These are phyloP conservation scores for Fusarium compactum DNA, from an alignment of 2,329 filamentous ascomycete genomes.

Conservation along the genomic window DNA sequence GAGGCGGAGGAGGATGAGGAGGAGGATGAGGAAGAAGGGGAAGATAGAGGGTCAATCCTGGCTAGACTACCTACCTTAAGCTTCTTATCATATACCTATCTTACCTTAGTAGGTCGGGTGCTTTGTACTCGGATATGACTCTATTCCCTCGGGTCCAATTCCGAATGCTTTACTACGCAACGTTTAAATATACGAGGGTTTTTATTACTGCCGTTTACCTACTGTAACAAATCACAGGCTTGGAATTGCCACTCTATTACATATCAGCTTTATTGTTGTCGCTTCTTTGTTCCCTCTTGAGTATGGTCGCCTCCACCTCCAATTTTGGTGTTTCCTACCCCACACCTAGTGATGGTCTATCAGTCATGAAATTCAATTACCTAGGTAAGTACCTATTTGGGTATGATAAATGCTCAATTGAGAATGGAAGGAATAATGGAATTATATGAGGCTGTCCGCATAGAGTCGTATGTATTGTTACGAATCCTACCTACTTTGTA, in stretches of 20 bases:
- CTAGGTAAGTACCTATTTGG: not conserved
- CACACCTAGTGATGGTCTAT: not conserved
- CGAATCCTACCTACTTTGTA: conserved; percentile 41
- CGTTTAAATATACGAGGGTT: conserved; percentile 8
- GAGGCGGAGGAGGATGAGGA: not conserved
- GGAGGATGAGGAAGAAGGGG: not conserved
- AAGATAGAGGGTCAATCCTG: not conserved
- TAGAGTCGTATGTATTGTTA: conserved; percentile 3
- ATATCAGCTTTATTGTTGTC: conserved; percentile 17
- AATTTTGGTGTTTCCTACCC: conserved; percentile 11
- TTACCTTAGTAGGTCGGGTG: conserved; percentile 1
- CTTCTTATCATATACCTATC: conserved; percentile 37
- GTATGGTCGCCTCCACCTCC: conserved; percentile 25
- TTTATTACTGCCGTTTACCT: not conserved
- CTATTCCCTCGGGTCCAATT: conserved; percentile 22
- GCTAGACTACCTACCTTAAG: not conserved
- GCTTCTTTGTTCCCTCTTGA: conserved; percentile 24
- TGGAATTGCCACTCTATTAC: conserved; percentile 9
- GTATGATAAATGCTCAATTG: not conserved
- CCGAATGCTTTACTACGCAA: conserved; percentile 22
- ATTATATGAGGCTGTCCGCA: not conserved
- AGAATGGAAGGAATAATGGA: not conserved
- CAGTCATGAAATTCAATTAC: conserved; percentile 16
- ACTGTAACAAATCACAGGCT: conserved; percentile 8
- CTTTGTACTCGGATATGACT: conserved; percentile 15